A percentile compares a stretch with the other conserved stretches of the same genome.
Evolutionary conservation across 108 stramenopile genomes (phyloP).

Genomic region (Cyclotella atomus): DNA sequence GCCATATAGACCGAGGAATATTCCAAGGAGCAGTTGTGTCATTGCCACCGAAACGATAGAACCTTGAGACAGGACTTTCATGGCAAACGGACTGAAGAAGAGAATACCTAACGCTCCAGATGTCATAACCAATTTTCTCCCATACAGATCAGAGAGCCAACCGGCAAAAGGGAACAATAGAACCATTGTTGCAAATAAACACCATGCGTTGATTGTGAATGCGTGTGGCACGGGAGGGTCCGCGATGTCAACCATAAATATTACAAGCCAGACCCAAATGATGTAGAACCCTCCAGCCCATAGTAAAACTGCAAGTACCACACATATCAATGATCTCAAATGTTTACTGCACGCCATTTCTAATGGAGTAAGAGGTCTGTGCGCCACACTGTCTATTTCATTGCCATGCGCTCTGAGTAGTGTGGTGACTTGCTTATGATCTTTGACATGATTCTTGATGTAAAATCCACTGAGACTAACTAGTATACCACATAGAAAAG

Average conservation of each 20-base stretch:
- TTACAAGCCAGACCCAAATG: constrained; percentile 56
- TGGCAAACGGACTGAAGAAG: constrained; percentile 12
- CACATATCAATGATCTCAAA: constrained; percentile 15
- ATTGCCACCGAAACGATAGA: constrained; percentile 13
- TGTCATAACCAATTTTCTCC: constrained; percentile 26
- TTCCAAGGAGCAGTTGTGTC: constrained; percentile 35
- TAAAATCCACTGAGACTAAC: constrained; percentile 27
- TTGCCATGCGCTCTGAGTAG: neutral
- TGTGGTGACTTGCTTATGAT: constrained; percentile 16
- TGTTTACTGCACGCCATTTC: constrained; percentile 13
- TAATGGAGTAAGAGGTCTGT: neutral
- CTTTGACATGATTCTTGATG: constrained; percentile 25
- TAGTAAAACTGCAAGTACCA: constrained; percentile 12
- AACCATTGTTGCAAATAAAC: constrained; percentile 27
- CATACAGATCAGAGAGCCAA: constrained; percentile 37
- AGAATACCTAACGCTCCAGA: constrained; percentile 16
- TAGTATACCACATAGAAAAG: constrained; percentile 48
- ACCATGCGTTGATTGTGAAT: constrained; percentile 40
- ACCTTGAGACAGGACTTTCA: constrained; percentile 14
- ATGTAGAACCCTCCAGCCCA: constrained; percentile 52
- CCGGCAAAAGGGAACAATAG: constrained; percentile 42
- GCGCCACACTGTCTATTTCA: neutral
- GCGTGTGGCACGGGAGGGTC: constrained; percentile 40
- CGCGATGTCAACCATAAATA: constrained; percentile 43
- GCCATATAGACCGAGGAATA: constrained; percentile 30